Percentiles rank a stretch among this genome's conserved stretches.
These are phyloP conservation scores for Talaromyces sp. DNA, from an alignment of 2,329 filamentous ascomycete species.

Conservation along the genomic window DNA sequence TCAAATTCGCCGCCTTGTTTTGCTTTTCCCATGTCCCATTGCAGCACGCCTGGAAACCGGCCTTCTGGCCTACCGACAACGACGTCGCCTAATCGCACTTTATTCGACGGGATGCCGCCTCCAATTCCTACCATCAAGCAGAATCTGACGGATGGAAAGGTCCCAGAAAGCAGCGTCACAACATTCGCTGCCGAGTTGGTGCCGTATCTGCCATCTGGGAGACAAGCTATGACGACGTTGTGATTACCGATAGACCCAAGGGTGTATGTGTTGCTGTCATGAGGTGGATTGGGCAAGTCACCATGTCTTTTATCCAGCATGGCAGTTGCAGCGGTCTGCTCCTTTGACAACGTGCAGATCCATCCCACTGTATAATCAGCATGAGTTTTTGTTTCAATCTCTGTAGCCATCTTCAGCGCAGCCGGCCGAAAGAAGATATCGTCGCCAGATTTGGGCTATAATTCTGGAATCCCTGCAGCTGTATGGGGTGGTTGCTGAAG, in stretches of 20 bases:
- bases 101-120: conserved; percentile 23
- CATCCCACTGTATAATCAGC: conserved; percentile 40
- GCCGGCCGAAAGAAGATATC: conserved; percentile 40
- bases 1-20: background rate
- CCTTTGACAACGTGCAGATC: conserved; percentile 43
- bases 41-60: conserved; percentile 22
- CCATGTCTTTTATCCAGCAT: conserved; percentile 37
- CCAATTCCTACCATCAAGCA: conserved; percentile 45
- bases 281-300: conserved; percentile 18
- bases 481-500: no score
- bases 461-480: no score
- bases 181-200: background rate
- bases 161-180: conserved; percentile 5
- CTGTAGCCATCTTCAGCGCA: conserved; percentile 27
- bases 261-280: conserved; percentile 25
- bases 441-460: conserved; percentile 63
- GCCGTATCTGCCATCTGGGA: background rate
- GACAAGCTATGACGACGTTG: conserved; percentile 23
- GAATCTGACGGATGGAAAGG: conserved; percentile 27
- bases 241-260: conserved; percentile 22
- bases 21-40: conserved; percentile 24
- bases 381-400: background rate
- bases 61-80: conserved; percentile 22
- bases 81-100: conserved; percentile 27
- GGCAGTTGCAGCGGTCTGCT: conserved; percentile 42